Conservation (phyloP, 495 filamentous ascomycete genomes). For the Amorphotheca resinae region DNA sequence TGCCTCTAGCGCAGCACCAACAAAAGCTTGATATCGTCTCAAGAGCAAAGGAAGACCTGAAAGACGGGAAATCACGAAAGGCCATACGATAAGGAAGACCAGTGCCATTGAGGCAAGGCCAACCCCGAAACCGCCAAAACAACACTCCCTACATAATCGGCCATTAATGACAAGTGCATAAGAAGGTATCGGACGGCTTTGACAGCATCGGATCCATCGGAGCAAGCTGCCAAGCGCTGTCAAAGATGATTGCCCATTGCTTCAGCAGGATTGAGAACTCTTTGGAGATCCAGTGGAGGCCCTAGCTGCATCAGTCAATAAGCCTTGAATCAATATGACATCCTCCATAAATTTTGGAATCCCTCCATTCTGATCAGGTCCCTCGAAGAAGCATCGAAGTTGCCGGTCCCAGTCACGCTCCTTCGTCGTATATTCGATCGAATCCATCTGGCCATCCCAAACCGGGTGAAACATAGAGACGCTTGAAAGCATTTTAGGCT, state of each 20-base stretch:
- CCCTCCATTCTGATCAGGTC: neutral
- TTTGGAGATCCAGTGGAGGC: neutral
- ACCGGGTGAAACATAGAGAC: constrained; percentile 34
- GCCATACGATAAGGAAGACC: too few species aligned
- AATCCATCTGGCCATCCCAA: constrained; percentile 30
- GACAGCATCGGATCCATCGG: constrained; percentile 6
- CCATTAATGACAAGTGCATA: too few species aligned
- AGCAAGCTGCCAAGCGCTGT: neutral
- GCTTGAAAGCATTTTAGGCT: constrained; percentile 26
- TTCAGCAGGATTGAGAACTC: neutral
- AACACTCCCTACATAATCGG: too few species aligned
- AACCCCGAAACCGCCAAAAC: too few species aligned
- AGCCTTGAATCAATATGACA: neutral
- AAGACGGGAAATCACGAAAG: too few species aligned
- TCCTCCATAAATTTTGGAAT: neutral
- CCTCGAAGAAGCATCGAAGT: constrained; percentile 37
- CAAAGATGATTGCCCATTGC: neutral
- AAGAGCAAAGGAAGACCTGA: too few species aligned
- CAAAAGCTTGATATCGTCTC: constrained; percentile 7
- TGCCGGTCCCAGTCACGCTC: constrained; percentile 28
- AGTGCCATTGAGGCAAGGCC: too few species aligned
- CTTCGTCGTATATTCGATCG: constrained; percentile 15
- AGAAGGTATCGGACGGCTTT: too few species aligned
- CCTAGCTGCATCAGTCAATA: constrained; percentile 3
- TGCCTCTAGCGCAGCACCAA: constrained; percentile 9